Percentiles rank a stretch among this genome's conserved stretches.
These are phyloP conservation scores for Diaporthe aspalathi DNA, from an alignment of 2,329 filamentous ascomycete genomes.

Conservation along the genomic window DNA sequence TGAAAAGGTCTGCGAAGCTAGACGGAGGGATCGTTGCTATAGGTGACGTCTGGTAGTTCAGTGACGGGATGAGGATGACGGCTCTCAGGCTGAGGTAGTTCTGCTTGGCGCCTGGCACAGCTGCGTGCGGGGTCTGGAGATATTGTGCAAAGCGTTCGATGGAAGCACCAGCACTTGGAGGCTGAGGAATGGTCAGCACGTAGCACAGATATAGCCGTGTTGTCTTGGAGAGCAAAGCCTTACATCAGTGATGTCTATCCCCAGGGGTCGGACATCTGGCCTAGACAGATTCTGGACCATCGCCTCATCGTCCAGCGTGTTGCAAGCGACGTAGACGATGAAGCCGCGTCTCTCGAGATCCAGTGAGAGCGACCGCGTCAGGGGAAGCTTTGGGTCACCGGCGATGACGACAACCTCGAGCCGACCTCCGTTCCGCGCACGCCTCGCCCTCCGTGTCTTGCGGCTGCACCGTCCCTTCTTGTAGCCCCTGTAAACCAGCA, in stretches of 20 bases:
- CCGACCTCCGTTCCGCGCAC: conserved; percentile 84
- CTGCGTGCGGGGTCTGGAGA: conserved; percentile 79
- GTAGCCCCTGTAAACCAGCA: conserved; percentile 66
- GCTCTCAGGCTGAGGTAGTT: conserved; percentile 83
- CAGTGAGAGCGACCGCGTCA: conserved; percentile 83
- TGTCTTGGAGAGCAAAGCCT: conserved; percentile 47
- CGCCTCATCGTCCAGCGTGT: conserved; percentile 85
- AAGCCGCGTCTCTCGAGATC: conserved; percentile 93
- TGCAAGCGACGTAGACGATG: conserved; percentile 91
- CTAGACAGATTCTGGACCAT: conserved; percentile 81
- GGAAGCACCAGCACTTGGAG: conserved; percentile 73
- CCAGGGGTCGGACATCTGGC: conserved; percentile 83
- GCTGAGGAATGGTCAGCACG: conserved; percentile 55
- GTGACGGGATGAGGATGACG: conserved; percentile 84
- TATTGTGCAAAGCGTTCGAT: conserved; percentile 78
- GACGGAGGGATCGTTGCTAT: conserved; percentile 87
- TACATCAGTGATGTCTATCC: conserved; percentile 85
- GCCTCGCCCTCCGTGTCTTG: conserved; percentile 79
- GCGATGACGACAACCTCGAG: conserved; percentile 90
- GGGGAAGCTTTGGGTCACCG: conserved; percentile 85
- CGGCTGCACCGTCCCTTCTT: conserved; percentile 66
- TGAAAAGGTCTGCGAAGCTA: conserved; percentile 88
- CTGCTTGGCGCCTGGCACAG: conserved; percentile 79
- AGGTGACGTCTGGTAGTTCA: conserved; percentile 83
- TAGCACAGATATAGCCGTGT: background rate